Conservation (phyloP, 768 basidiomycete genomes). For the Agrocybe chaxingu region DNA sequence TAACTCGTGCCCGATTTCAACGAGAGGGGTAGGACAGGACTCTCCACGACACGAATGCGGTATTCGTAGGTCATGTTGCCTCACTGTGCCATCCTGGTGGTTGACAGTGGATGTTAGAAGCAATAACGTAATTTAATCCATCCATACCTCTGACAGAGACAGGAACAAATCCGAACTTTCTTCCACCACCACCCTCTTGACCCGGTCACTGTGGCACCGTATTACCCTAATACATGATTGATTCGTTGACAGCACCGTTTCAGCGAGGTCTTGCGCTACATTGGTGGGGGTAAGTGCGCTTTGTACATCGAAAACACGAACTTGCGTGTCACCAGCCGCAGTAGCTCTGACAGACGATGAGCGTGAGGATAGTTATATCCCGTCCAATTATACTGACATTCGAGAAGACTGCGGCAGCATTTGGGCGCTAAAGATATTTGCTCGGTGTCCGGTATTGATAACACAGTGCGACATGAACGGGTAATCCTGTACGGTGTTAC, state of each 20-base stretch:
- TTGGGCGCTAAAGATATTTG: slow-evolving; percentile 83
- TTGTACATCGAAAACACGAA: slow-evolving; percentile 75
- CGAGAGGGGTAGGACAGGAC: slow-evolving; percentile 69
- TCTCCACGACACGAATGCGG: slow-evolving; percentile 57
- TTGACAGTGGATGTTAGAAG: not conserved
- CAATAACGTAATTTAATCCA: not conserved
- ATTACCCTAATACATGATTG: slow-evolving; percentile 53
- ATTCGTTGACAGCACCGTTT: slow-evolving; percentile 41
- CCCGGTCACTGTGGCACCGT: slow-evolving; percentile 67
- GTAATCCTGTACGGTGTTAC: slow-evolving; percentile 44
- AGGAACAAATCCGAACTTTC: slow-evolving; percentile 75
- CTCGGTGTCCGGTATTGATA: slow-evolving; percentile 76
- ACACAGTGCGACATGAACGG: slow-evolving; percentile 64
- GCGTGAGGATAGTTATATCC: slow-evolving; percentile 7
- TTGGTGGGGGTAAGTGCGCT: slow-evolving; percentile 26
- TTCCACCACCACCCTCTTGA: slow-evolving; percentile 79
- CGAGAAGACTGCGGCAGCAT: slow-evolving; percentile 78
- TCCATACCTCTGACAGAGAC: slow-evolving; percentile 71
- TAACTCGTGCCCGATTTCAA: slow-evolving; percentile 61
- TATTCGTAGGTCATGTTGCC: slow-evolving; percentile 82
- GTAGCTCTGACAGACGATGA: slow-evolving; percentile 47
- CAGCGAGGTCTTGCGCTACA: slow-evolving; percentile 33
- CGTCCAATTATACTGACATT: slow-evolving; percentile 46
- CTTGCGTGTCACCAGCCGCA: slow-evolving; percentile 71
- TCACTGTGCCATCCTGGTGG: slow-evolving; percentile 75